These are phyloP conservation scores for Pelargonium citronellum DNA, from an alignment of 441 rosid species.

Conservation along the genomic window DNA sequence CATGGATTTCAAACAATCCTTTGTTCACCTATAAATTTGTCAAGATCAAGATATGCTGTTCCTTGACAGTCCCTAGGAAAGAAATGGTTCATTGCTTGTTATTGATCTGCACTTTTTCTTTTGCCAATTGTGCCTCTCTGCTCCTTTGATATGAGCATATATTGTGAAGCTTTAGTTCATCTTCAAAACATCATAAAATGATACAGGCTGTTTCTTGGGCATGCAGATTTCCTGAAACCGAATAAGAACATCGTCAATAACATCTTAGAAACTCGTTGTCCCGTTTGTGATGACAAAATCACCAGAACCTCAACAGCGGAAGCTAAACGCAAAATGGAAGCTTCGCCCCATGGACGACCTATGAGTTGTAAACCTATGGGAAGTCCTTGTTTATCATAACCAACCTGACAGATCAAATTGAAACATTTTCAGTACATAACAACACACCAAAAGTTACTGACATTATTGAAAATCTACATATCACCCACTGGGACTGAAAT, in stretches of 20 bases:
- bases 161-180: conserved; percentile 19
- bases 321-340: conserved; percentile 61
- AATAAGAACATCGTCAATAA: conserved; percentile 6
- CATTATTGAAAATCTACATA: background rate
- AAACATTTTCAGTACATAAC: background rate
- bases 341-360: conserved; percentile 83
- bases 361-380: conserved; percentile 78
- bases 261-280: background rate
- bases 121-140: no score
- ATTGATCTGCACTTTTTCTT: no score
- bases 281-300: background rate
- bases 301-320: conserved; percentile 58
- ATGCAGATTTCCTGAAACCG: conserved; percentile 50
- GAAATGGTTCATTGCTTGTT: no score
- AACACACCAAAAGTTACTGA: background rate
- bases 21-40: no score
- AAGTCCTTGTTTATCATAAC: conserved; percentile 80
- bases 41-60: no score
- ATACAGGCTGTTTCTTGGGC: conserved; percentile 54
- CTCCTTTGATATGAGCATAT: no score
- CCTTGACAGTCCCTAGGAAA: no score
- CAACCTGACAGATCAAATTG: conserved; percentile 42
- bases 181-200: conserved; percentile 50
- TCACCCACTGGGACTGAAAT: conserved; percentile 69
- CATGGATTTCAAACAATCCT: no score